A percentile compares a stretch with the other conserved stretches of the same genome.
Evolutionary conservation across 192 early-diverging fungal species (phyloP).

Genomic region (Coemansia sp.): DNA sequence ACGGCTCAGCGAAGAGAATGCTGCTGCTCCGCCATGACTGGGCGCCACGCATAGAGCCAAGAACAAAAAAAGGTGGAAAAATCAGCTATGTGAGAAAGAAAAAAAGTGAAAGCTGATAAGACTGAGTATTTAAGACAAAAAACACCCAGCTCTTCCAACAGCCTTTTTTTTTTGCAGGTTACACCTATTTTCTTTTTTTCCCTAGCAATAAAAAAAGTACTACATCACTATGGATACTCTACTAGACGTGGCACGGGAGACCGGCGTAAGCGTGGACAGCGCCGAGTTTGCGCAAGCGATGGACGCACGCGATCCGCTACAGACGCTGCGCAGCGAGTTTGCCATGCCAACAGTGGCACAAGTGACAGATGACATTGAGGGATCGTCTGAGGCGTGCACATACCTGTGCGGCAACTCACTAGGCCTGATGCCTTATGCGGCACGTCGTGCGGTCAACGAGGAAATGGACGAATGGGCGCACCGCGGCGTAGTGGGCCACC

Average conservation of each 20-base stretch:
- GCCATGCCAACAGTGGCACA: constrained; percentile 62
- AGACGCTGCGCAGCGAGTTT: constrained; percentile 67
- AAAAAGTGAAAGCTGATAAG: too few species aligned
- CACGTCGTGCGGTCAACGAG: constrained; percentile 69
- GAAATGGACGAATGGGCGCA: constrained; percentile 90
- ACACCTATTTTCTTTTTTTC: neutral
- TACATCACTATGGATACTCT: constrained; percentile 29
- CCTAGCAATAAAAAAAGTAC: too few species aligned
- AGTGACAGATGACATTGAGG: constrained; percentile 29
- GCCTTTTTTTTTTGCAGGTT: neutral
- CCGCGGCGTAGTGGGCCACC: constrained; percentile 87
- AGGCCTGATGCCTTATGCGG: constrained; percentile 76
- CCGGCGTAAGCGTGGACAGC: constrained; percentile 25
- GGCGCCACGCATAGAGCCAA: too few species aligned
- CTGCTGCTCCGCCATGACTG: too few species aligned
- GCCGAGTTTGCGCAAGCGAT: constrained; percentile 59
- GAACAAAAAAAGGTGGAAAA: too few species aligned
- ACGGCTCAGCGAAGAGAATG: too few species aligned
- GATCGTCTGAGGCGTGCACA: constrained; percentile 37
- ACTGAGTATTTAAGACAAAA: too few species aligned
- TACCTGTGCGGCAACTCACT: constrained; percentile 97
- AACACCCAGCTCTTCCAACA: too few species aligned
- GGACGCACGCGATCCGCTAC: constrained; percentile 64
- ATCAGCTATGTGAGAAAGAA: too few species aligned
- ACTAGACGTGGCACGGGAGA: constrained; percentile 14